A percentile compares a stretch with the other conserved stretches of the same genome.
Evolutionary conservation across 305 asterid species (phyloP).

Genomic region (Solanum hybrid): DNA sequence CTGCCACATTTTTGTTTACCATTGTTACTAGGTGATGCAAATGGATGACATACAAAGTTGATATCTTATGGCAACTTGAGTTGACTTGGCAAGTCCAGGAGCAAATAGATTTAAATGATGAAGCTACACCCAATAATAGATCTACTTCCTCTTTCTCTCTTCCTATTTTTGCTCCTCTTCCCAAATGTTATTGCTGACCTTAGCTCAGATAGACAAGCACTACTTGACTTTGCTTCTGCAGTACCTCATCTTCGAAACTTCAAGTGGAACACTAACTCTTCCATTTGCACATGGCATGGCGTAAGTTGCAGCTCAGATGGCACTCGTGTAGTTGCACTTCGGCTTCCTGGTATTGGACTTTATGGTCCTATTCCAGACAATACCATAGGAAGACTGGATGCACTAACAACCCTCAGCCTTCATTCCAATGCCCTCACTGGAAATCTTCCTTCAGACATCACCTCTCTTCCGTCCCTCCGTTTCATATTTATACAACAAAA

Average conservation of each 20-base stretch:
- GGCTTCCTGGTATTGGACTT: conserved; percentile 64
- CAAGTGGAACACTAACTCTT: conserved; percentile 41
- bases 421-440: conserved; percentile 52
- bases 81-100: not conserved
- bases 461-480: conserved; percentile 54
- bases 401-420: conserved; percentile 58
- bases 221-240: conserved; percentile 46
- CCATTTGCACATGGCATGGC: conserved; percentile 59
- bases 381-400: conserved; percentile 52
- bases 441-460: conserved; percentile 49
- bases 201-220: conserved; percentile 58
- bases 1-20: not conserved
- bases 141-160: not conserved
- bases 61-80: not conserved
- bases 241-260: conserved; percentile 48
- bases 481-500: conserved; percentile 50
- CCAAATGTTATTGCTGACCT: conserved; percentile 30
- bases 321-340: conserved; percentile 41
- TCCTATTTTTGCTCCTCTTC: conserved; percentile 13
- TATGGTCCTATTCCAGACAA: conserved; percentile 56
- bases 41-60: not conserved
- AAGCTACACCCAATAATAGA: conserved; percentile 14
- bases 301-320: conserved; percentile 42
- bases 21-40: not conserved
- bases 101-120: conserved; percentile 13